These are phyloP conservation scores for Melocanna baccifera DNA, from an alignment of 176 grass and related monocot genomes.

Conservation along the genomic window DNA sequence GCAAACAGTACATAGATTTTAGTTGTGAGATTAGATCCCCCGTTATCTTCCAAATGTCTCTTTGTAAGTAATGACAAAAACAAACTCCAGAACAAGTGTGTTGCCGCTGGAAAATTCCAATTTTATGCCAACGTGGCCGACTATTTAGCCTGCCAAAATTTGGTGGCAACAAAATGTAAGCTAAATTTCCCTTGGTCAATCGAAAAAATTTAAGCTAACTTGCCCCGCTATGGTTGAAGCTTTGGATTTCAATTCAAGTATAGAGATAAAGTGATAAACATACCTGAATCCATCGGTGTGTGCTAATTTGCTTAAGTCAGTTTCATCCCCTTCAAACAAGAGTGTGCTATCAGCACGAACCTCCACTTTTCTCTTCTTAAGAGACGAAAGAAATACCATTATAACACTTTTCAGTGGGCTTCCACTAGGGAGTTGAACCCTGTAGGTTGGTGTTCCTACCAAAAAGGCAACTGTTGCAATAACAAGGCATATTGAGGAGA, in stretches of 20 bases:
- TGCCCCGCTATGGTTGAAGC: background rate
- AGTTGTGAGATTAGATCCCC: background rate
- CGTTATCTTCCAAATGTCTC: background rate
- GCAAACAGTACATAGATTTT: background rate
- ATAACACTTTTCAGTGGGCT: slow-evolving; percentile 82
- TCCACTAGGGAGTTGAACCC: slow-evolving; percentile 69
- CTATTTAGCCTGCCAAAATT: no score
- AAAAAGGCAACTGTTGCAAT: slow-evolving; percentile 55
- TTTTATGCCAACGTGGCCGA: no score
- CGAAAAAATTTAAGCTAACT: background rate
- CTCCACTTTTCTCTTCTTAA: slow-evolving; percentile 54
- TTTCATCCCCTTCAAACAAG: slow-evolving; percentile 57
- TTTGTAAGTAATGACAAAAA: slow-evolving; percentile 1
- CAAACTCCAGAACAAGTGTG: background rate
- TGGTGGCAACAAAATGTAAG: no score
- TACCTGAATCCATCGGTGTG: slow-evolving; percentile 83
- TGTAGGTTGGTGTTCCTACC: slow-evolving; percentile 66
- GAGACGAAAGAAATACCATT: slow-evolving; percentile 55
- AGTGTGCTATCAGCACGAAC: slow-evolving; percentile 40
- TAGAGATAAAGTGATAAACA: background rate
- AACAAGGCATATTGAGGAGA: slow-evolving; percentile 57
- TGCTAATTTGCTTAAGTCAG: slow-evolving; percentile 40
- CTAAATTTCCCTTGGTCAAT: background rate
- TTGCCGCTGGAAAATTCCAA: no score
- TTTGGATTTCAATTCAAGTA: background rate